phyloP scores from a whole-genome alignment of 2,329 filamentous ascomycete genomes.

The Trichoderma lentiforme region DNA sequence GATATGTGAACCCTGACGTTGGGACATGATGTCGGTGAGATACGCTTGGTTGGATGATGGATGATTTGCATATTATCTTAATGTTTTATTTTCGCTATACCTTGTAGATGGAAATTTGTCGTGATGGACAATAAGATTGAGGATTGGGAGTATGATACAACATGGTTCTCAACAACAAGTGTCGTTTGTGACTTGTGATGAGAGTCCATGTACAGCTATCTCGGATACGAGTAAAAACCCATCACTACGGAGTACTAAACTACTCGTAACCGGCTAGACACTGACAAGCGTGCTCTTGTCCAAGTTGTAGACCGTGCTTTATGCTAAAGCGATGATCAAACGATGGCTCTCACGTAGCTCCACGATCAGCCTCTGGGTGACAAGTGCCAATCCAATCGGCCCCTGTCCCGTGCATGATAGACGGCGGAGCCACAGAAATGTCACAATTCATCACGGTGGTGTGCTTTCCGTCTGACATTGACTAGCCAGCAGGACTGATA shows the following conservation, averaged over 20 bases:
- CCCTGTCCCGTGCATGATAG: background rate
- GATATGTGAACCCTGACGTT: background rate
- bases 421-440: conserved; percentile 3
- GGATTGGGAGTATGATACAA: background rate
- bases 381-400: background rate
- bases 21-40: background rate
- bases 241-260: no score
- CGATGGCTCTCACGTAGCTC: background rate
- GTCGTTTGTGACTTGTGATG: background rate
- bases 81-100: background rate
- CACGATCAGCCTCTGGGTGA: conserved; percentile 6
- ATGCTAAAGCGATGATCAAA: conserved; percentile 14
- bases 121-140: background rate
- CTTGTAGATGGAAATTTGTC: background rate
- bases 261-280: background rate
- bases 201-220: background rate
- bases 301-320: background rate
- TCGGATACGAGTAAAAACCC: background rate
- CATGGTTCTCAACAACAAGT: background rate
- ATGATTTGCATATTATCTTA: background rate
- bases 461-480: background rate
- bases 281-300: background rate
- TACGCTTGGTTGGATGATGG: background rate
- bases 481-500: background rate
- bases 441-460: background rate